Evolutionary conservation across 495 filamentous ascomycete species (phyloP).

Genomic region (Penicillium psychrofluorescens): DNA sequence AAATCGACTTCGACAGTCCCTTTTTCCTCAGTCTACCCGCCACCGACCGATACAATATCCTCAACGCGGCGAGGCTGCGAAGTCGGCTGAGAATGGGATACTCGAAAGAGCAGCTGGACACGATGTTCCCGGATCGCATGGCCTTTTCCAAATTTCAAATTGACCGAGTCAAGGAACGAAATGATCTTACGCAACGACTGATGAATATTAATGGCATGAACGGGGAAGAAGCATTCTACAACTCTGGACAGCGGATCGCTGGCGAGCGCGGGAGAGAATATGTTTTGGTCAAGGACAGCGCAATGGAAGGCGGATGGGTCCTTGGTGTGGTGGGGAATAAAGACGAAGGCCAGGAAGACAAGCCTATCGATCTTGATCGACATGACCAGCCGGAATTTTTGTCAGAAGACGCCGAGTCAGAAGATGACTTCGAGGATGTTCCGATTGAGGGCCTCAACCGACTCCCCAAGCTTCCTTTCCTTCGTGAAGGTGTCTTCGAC

Average conservation of each 20-base stretch:
- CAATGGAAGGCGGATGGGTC: slow-evolving; percentile 94
- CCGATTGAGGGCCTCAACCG: slow-evolving; percentile 91
- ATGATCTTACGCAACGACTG: slow-evolving; percentile 88
- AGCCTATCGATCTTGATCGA: slow-evolving; percentile 85
- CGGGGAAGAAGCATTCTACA: slow-evolving; percentile 59
- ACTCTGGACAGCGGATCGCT: slow-evolving; percentile 63
- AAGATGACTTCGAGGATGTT: slow-evolving; percentile 86
- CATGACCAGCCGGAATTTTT: slow-evolving; percentile 43
- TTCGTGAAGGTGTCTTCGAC: slow-evolving; percentile 32
- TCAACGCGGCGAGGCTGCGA: slow-evolving; percentile 84
- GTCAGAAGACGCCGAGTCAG: slow-evolving; percentile 46
- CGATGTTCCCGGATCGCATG: slow-evolving; percentile 98
- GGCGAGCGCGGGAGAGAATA: slow-evolving; percentile 91
- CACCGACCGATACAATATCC: slow-evolving; percentile 90
- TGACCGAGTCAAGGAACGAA: slow-evolving; percentile 82
- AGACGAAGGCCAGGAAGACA: slow-evolving; percentile 62
- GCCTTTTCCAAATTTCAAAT: slow-evolving; percentile 95
- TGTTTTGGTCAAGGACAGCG: slow-evolving; percentile 89
- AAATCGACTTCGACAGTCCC: slow-evolving; percentile 91
- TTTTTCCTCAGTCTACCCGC: slow-evolving; percentile 89
- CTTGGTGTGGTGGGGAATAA: slow-evolving; percentile 87
- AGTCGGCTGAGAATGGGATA: slow-evolving; percentile 89
- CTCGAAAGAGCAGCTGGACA: slow-evolving; percentile 90
- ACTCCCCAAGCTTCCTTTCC: slow-evolving; percentile 57
- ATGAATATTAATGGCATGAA: slow-evolving; percentile 95